Conservation (phyloP, 2,329 filamentous ascomycete genomes). For the Knoxdaviesia proteae region DNA sequence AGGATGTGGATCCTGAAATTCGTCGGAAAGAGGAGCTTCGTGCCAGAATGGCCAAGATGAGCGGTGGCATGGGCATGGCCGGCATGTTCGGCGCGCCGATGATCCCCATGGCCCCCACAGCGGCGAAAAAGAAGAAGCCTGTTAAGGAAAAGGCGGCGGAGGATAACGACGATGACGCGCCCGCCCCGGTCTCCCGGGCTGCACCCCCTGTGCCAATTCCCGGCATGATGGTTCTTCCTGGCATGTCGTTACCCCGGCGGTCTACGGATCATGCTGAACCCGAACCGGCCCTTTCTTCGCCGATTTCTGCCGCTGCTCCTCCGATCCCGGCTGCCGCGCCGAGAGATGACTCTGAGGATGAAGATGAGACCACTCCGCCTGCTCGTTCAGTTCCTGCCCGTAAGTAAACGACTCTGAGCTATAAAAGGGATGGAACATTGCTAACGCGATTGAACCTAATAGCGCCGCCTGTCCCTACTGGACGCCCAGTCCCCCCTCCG, state of each 20-base stretch:
- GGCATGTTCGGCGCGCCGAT: slow-evolving; percentile 70
- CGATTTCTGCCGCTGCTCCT: too few species aligned
- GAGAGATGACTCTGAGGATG: slow-evolving; percentile 18
- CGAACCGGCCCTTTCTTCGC: too few species aligned
- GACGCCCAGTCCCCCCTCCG: background rate
- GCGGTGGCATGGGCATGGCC: slow-evolving; percentile 89
- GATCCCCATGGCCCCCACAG: slow-evolving; percentile 34
- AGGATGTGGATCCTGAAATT: slow-evolving; percentile 73
- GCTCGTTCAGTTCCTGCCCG: slow-evolving; percentile 1
- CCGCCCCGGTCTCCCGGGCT: slow-evolving; percentile 18
- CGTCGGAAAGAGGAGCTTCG: slow-evolving; percentile 71
- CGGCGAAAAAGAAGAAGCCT: slow-evolving; percentile 32
- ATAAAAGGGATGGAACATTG: too few species aligned
- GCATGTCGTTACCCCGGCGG: slow-evolving; percentile 40
- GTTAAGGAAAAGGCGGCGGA: slow-evolving; percentile 19
- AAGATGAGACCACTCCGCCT: slow-evolving; percentile 10
- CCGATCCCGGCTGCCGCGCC: slow-evolving; percentile 5
- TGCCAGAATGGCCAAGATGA: slow-evolving; percentile 96
- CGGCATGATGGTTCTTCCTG: slow-evolving; percentile 45
- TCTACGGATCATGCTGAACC: slow-evolving; percentile 15
- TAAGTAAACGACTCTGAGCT: background rate
- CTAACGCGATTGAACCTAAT: too few species aligned
- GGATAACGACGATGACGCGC: slow-evolving; percentile 22
- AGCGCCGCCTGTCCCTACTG: background rate
- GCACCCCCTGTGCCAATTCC: slow-evolving; percentile 36